Evolutionary conservation across 345 rosid genomes (phyloP).

Genomic region (Hevea brasiliensis): DNA sequence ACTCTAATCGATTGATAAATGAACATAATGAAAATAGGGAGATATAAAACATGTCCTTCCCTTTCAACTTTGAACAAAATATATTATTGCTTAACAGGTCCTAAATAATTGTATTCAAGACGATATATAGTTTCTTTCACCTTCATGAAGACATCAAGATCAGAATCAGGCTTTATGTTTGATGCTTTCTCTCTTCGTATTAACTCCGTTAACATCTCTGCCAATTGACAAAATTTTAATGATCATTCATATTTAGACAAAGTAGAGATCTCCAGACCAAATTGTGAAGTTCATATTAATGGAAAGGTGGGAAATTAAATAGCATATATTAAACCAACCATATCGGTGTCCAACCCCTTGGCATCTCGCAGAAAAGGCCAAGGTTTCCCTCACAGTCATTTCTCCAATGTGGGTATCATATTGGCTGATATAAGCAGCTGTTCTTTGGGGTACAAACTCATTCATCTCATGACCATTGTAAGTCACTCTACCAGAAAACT

Average conservation of each 20-base stretch:
- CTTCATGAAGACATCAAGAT: conserved; percentile 73
- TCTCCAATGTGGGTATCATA: conserved; percentile 12
- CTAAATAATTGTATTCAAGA: background rate
- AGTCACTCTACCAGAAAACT: conserved; percentile 27
- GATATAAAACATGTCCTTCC: background rate
- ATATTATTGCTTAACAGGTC: background rate
- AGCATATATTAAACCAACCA: conserved; percentile 3
- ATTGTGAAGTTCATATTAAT: background rate
- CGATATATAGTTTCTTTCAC: conserved; percentile 29
- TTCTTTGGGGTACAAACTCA: conserved; percentile 24
- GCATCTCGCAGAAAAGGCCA: conserved; percentile 19
- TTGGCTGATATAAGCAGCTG: conserved; percentile 22
- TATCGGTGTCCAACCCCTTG: conserved; percentile 20
- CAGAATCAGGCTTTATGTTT: conserved; percentile 70
- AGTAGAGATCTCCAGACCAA: background rate
- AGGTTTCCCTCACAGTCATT: conserved; percentile 24
- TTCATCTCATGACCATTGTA: conserved; percentile 21
- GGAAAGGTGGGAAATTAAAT: background rate
- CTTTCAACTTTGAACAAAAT: background rate
- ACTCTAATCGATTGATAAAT: too few species aligned
- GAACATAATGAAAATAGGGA: background rate
- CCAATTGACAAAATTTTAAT: background rate
- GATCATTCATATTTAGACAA: background rate
- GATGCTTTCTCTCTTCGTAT: conserved; percentile 73
- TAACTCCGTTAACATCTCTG: conserved; percentile 67